Evolutionary conservation across 2,329 filamentous ascomycete genomes (phyloP), one percentile per base, ranked within the genome.

Genomic region (Metarhizium robertsii): DNA sequence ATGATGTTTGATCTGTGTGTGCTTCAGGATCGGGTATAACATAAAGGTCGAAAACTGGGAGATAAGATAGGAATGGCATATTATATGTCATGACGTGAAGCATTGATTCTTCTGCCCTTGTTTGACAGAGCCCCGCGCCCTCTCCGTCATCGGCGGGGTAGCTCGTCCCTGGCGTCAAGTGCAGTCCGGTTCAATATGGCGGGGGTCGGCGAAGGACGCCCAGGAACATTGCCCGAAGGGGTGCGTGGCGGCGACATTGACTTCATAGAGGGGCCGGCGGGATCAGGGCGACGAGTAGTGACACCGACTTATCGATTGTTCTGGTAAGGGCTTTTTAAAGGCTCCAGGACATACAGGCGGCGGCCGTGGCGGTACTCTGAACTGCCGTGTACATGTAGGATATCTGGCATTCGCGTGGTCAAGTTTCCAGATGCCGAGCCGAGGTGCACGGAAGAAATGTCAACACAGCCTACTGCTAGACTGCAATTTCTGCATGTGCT

Each of bases 61-160:
- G 25, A 25, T 25, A 25, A 25, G 25, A 25, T 25, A 25, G 25
- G 25, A 25, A 25, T 25, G 25, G 25, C 25, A 25, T 4, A 25
- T 25, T 25, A 25, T 25, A 25, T 25, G 25, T 40, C 11, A 40
- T 11, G 38, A 40, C 38, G 14, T 38, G 38, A 38, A 51, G 38
- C 49, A n/a, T 14, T 18, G 29, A 25, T 18, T 51, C 32, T 49
- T 48, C 45, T 29, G 49, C 25, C 6, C 11, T 7, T 34, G 6
- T 29, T 29, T 29, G n/a, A 49, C 30, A 14, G 49, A 45, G 42
- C 45, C 45, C 45, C 45, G 25, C 45, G 45, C 45, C 45, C 13
- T 48, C 45, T n/a, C 42, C 53, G 50, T 38, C 14, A 43, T 58
- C 54, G 56, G 56, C 52, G 56, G 56, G 54, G 56, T 50, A 54